phyloP scores from a whole-genome alignment of 2,329 filamentous ascomycete genomes.

The Phoma sp. region DNA sequence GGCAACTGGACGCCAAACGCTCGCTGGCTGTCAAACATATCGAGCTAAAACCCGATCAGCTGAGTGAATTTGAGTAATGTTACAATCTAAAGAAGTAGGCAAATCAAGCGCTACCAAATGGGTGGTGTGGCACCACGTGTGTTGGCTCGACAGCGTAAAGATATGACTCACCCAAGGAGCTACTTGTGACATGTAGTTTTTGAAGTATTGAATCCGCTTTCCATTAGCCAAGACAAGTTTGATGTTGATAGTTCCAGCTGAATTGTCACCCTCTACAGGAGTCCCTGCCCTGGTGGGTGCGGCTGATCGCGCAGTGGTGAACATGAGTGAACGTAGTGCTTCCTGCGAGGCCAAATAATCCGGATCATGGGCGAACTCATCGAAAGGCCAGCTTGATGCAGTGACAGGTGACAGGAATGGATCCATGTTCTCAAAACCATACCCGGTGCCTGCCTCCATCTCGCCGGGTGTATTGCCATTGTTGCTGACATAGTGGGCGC shows the following conservation, averaged over 20 bases:
- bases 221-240: slow-evolving; percentile 32
- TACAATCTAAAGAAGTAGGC: neutral
- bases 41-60: slow-evolving; percentile 46
- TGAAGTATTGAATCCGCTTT: slow-evolving; percentile 35
- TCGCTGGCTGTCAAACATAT: slow-evolving; percentile 61
- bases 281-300: slow-evolving; percentile 35
- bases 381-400: slow-evolving; percentile 32
- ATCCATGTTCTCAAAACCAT: slow-evolving; percentile 26
- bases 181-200: slow-evolving; percentile 40
- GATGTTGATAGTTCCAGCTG: slow-evolving; percentile 17
- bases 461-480: neutral
- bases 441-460: neutral
- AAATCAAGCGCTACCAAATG: too few species aligned
- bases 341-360: slow-evolving; percentile 41
- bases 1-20: slow-evolving; percentile 60
- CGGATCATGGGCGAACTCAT: slow-evolving; percentile 39
- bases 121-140: too few species aligned
- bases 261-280: slow-evolving; percentile 23
- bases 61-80: neutral
- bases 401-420: slow-evolving; percentile 34
- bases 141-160: neutral
- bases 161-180: slow-evolving; percentile 35
- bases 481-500: neutral
- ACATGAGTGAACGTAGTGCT: slow-evolving; percentile 35
- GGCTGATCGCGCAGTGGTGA: slow-evolving; percentile 38